Conservation (phyloP, 192 early-diverging fungal genomes). For the Oehlia diaphana region DNA sequence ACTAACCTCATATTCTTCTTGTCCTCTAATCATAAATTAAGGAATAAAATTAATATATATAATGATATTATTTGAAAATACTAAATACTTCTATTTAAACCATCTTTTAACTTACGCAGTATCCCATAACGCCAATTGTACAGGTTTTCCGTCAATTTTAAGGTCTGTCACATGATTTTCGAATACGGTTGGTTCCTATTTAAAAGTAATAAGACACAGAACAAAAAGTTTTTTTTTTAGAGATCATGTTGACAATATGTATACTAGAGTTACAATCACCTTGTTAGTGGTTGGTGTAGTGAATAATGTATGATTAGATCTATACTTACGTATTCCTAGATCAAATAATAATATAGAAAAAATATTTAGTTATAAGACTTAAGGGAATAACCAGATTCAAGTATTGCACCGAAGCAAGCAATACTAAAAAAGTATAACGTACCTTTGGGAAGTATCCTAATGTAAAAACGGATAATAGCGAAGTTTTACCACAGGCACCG, state of each 20-base stretch:
- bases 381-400: background rate
- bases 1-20: slow-evolving; percentile 60
- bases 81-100: background rate
- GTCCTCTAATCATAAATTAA: slow-evolving; percentile 40
- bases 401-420: background rate
- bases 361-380: background rate
- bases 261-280: background rate
- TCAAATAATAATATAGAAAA: background rate
- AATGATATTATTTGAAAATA: background rate
- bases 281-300: background rate
- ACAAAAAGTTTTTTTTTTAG: background rate
- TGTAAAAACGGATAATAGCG: slow-evolving; percentile 73
- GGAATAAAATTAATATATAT: background rate
- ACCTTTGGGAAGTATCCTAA: slow-evolving; percentile 83
- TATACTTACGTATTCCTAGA: slow-evolving; percentile 21
- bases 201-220: slow-evolving; percentile 3
- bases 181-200: slow-evolving; percentile 91
- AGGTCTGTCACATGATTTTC: slow-evolving; percentile 93
- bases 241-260: background rate
- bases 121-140: slow-evolving; percentile 95
- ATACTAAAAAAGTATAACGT: background rate
- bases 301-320: background rate
- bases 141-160: slow-evolving; percentile 78
- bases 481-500: slow-evolving; percentile 84
- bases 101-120: slow-evolving; percentile 61